Percentiles rank a stretch among this genome's conserved stretches.
Evolutionary conservation across 1,284 basidiomycete genomes (phyloP).

Genomic region (Ustilago tritici): DNA sequence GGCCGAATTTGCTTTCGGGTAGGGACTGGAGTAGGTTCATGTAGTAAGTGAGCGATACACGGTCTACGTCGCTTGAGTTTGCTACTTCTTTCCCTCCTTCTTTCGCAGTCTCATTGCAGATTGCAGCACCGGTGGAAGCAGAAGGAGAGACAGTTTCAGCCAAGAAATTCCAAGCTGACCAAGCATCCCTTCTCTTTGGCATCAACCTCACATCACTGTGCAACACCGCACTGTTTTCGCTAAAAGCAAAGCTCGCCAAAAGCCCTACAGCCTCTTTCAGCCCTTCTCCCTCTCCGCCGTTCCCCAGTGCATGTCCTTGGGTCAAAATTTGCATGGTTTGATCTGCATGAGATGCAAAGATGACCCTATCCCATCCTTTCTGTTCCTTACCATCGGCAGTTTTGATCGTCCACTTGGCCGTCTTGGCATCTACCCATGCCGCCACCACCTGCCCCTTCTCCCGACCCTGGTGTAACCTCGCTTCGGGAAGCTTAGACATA

Average conservation of each 20-base stretch:
- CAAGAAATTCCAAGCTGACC: constrained; percentile 64
- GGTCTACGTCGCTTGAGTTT: constrained; percentile 37
- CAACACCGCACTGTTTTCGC: constrained; percentile 78
- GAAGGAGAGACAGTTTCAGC: constrained; percentile 36
- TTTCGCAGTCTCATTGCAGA: too few relatives aligned
- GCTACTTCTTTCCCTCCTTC: too few relatives aligned
- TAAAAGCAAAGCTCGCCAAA: constrained; percentile 73
- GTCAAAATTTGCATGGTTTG: constrained; percentile 75
- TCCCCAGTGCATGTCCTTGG: constrained; percentile 33
- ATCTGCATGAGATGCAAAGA: constrained; percentile 83
- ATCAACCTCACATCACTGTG: constrained; percentile 73
- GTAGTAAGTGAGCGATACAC: constrained; percentile 73
- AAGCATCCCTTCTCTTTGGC: constrained; percentile 51
- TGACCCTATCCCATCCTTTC: constrained; percentile 76
- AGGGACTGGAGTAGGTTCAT: constrained; percentile 85
- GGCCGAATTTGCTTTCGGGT: constrained; percentile 75
- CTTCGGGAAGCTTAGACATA: constrained; percentile 24
- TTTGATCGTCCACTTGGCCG: constrained; percentile 36
- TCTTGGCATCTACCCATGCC: constrained; percentile 61
- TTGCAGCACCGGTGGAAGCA: constrained; percentile 5
- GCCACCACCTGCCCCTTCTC: constrained; percentile 27
- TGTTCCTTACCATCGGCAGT: constrained; percentile 68
- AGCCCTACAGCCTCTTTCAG: constrained; percentile 74
- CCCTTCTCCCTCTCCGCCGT: constrained; percentile 52
- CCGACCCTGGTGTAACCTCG: constrained; percentile 30